A percentile compares a stretch with the other conserved stretches of the same genome.
These are phyloP conservation scores for Dipodascopsis tothii DNA, from an alignment of 805 yeast genomes.

Conservation along the genomic window DNA sequence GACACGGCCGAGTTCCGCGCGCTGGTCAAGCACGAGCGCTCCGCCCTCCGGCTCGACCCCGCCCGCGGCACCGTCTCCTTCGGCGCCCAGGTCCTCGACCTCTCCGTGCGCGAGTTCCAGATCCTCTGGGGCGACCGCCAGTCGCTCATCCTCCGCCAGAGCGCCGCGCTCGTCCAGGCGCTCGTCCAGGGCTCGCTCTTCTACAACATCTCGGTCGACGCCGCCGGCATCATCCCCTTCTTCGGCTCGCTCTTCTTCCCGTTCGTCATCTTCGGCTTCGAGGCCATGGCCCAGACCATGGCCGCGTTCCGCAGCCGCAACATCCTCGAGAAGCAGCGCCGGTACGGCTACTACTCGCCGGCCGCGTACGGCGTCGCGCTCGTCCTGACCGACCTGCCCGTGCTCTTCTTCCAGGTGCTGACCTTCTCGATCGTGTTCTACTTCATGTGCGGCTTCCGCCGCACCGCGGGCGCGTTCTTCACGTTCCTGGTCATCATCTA, in stretches of 20 bases:
- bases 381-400: slow-evolving; percentile 51
- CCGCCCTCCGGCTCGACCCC: not conserved
- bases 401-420: slow-evolving; percentile 39
- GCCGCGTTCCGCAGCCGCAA: slow-evolving; percentile 43
- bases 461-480: slow-evolving; percentile 51
- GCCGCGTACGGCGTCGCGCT: slow-evolving; percentile 60
- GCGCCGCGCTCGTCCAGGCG: slow-evolving; percentile 35
- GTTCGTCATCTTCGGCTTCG: slow-evolving; percentile 40
- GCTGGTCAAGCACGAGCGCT: not conserved
- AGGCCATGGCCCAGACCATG: slow-evolving; percentile 41
- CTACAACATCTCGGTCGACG: slow-evolving; percentile 42
- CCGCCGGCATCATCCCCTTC: slow-evolving; percentile 52
- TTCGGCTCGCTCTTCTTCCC: slow-evolving; percentile 60
- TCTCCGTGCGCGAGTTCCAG: slow-evolving; percentile 1
- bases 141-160: not conserved
- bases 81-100: not conserved
- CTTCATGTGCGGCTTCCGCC: slow-evolving; percentile 48
- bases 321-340: slow-evolving; percentile 52
- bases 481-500: slow-evolving; percentile 40
- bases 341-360: slow-evolving; percentile 53
- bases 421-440: slow-evolving; percentile 45
- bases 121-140: slow-evolving; percentile 4
- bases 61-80: not conserved
- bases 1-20: not conserved
- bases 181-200: slow-evolving; percentile 54